Conservation (phyloP, 768 basidiomycete genomes). For the Mrakia blollopis region DNA sequence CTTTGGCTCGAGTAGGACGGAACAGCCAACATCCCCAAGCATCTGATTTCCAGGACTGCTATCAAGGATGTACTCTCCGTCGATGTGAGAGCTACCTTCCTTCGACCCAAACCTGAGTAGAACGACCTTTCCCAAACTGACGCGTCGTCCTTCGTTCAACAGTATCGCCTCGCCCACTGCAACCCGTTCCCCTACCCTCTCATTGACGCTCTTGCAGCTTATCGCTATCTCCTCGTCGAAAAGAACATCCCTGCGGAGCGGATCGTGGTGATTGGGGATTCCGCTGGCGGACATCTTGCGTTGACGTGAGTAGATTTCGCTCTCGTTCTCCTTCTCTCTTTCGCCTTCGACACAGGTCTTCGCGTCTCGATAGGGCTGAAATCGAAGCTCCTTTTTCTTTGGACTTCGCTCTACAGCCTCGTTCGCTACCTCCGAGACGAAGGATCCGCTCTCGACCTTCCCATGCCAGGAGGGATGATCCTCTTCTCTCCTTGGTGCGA, state of each 20-base stretch:
- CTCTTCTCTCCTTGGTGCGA: slow-evolving; percentile 16
- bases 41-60: background rate
- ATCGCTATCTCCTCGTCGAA: slow-evolving; percentile 6
- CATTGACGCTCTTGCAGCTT: slow-evolving; percentile 13
- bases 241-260: background rate
- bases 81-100: background rate
- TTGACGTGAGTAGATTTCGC: background rate
- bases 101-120: background rate
- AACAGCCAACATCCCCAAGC: slow-evolving; percentile 12
- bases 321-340: background rate
- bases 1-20: background rate
- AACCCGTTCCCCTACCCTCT: slow-evolving; percentile 6
- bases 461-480: slow-evolving; percentile 7
- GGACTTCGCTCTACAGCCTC: background rate
- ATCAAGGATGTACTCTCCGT: slow-evolving; percentile 10
- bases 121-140: background rate
- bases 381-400: no score
- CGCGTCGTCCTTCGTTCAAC: background rate
- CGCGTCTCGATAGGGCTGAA: background rate
- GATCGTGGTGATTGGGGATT: slow-evolving; percentile 12
- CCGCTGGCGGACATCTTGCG: slow-evolving; percentile 11
- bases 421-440: slow-evolving; percentile 21
- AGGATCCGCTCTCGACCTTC: background rate
- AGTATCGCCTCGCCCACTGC: slow-evolving; percentile 16
- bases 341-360: no score